phyloP scores from a whole-genome alignment of 208 protist species.

The Leishmania gerbilli region DNA sequence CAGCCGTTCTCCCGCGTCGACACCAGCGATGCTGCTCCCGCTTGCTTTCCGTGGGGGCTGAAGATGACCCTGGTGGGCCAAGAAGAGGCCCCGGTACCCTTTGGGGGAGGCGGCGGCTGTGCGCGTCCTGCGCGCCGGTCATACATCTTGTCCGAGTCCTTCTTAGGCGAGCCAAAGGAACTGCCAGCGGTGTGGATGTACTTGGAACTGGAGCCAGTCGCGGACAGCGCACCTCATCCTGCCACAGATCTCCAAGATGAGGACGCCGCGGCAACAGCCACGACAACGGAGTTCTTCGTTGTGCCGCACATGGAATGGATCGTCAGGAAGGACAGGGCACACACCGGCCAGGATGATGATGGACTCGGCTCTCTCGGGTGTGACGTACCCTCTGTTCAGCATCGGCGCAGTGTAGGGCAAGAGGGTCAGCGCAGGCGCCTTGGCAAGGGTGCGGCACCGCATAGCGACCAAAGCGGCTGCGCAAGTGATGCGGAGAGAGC shows the following conservation, averaged over 20 bases:
- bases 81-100: slow-evolving; percentile 18
- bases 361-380: neutral
- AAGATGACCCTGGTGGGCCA: slow-evolving; percentile 47
- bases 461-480: neutral
- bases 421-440: neutral
- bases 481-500: neutral
- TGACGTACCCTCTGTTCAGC: neutral
- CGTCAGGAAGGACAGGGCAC: neutral
- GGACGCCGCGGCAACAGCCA: neutral
- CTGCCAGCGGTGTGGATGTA: slow-evolving; percentile 73
- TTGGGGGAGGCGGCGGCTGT: neutral
- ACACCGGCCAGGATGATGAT: neutral
- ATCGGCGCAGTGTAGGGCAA: neutral
- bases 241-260: neutral
- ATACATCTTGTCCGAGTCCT: slow-evolving; percentile 60
- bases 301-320: slow-evolving; percentile 47
- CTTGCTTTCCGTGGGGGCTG: slow-evolving; percentile 29
- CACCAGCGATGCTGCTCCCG: neutral
- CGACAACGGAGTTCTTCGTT: slow-evolving; percentile 44
- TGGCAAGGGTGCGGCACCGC: neutral
- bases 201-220: slow-evolving; percentile 47
- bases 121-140: slow-evolving; percentile 20
- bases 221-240: neutral
- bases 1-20: slow-evolving; percentile 30
- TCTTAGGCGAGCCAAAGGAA: slow-evolving; percentile 43